phyloP scores from a whole-genome alignment of 2,329 filamentous ascomycete species.

The Acephala macrosclerotiorum region DNA sequence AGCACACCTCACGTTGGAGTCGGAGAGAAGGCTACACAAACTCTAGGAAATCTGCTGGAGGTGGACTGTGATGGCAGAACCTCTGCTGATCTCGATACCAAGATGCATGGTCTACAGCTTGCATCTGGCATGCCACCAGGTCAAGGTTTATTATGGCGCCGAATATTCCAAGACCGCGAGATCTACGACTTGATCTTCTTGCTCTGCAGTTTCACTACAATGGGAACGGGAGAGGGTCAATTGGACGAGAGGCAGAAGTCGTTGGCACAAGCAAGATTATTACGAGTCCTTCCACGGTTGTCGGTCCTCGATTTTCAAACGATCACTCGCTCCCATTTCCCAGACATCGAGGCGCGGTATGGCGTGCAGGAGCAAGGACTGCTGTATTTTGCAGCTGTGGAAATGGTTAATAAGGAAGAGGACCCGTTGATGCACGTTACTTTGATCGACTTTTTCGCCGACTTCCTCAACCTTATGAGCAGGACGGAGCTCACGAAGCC shows the following conservation, averaged over 20 bases:
- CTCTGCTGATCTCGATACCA: slow-evolving; percentile 35
- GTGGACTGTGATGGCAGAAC: slow-evolving; percentile 56
- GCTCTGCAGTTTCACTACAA: slow-evolving; percentile 43
- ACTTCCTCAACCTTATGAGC: slow-evolving; percentile 43
- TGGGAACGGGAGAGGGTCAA: slow-evolving; percentile 31
- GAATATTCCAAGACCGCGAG: slow-evolving; percentile 56
- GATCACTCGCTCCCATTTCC: slow-evolving; percentile 39
- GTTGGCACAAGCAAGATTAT: slow-evolving; percentile 43
- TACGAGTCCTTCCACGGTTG: slow-evolving; percentile 43
- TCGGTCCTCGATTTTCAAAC: slow-evolving; percentile 40
- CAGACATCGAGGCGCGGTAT: slow-evolving; percentile 39
- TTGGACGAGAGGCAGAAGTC: slow-evolving; percentile 44
- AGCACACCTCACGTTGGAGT: slow-evolving; percentile 60
- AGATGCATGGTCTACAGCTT: slow-evolving; percentile 48
- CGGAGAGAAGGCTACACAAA: slow-evolving; percentile 58
- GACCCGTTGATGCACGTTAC: slow-evolving; percentile 46
- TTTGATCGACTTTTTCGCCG: slow-evolving; percentile 43
- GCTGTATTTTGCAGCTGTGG: slow-evolving; percentile 42
- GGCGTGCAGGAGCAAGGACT: slow-evolving; percentile 35
- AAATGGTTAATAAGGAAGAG: slow-evolving; percentile 44
- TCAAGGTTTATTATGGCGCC: slow-evolving; percentile 60
- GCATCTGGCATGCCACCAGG: slow-evolving; percentile 51
- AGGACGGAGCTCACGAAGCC: slow-evolving; percentile 35
- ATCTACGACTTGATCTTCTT: slow-evolving; percentile 55
- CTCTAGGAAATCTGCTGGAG: slow-evolving; percentile 62